phyloP scores from a whole-genome alignment of 1,284 basidiomycete species.

The Sphagnurus paluster region DNA sequence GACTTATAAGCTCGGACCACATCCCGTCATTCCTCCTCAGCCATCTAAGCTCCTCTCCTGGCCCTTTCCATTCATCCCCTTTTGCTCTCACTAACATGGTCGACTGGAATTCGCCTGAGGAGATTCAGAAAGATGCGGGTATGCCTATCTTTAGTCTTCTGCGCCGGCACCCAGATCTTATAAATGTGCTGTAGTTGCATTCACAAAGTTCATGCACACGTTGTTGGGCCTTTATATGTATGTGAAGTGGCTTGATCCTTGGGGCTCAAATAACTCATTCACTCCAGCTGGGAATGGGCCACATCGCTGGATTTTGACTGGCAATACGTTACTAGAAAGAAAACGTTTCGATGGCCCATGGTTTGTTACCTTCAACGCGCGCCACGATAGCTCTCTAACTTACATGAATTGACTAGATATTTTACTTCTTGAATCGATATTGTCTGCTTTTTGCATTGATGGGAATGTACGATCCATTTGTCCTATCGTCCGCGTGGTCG shows the following conservation, averaged over 20 bases:
- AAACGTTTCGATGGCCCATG: slow-evolving; percentile 64
- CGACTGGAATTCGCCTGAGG: slow-evolving; percentile 56
- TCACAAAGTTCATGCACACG: slow-evolving; percentile 65
- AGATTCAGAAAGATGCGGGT: slow-evolving; percentile 54
- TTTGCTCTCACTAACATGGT: slow-evolving; percentile 40
- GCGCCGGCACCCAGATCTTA: slow-evolving; percentile 15
- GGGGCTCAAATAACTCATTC: not conserved
- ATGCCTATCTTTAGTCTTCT: slow-evolving; percentile 21
- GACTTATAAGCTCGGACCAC: slow-evolving; percentile 13
- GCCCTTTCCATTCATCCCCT: slow-evolving; percentile 7
- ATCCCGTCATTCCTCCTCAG: slow-evolving; percentile 15
- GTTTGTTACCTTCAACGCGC: slow-evolving; percentile 31
- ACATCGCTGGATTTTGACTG: slow-evolving; percentile 70
- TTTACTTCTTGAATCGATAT: slow-evolving; percentile 77
- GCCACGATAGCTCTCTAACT: slow-evolving; percentile 1
- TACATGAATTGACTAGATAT: slow-evolving; percentile 42
- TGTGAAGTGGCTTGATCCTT: slow-evolving; percentile 21
- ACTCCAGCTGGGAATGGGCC: slow-evolving; percentile 60
- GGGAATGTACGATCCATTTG: slow-evolving; percentile 56
- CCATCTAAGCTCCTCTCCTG: no score
- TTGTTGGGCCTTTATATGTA: slow-evolving; percentile 70
- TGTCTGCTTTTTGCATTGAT: slow-evolving; percentile 65
- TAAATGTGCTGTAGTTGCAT: slow-evolving; percentile 42
- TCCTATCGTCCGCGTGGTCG: not conserved
- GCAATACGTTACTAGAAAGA: slow-evolving; percentile 59